A percentile compares a stretch with the other conserved stretches of the same genome.
phyloP scores from a whole-genome alignment of 2,329 filamentous ascomycete genomes.

The Nigrospora sphaerica region DNA sequence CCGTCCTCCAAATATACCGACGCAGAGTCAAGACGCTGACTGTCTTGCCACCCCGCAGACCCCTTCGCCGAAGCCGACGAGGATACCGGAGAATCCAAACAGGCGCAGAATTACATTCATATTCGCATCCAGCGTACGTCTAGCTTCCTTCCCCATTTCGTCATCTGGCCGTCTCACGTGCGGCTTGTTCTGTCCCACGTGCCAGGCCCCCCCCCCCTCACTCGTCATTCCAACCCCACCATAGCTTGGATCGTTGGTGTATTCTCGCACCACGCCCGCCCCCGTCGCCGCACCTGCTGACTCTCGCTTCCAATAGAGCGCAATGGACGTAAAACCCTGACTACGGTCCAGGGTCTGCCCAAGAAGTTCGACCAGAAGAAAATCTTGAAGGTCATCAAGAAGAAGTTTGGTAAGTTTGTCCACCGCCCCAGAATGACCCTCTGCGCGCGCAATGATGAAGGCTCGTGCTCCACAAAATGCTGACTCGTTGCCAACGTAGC shows the following conservation, averaged over 20 bases:
- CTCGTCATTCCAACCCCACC: not conserved
- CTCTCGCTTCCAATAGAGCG: conserved; percentile 60
- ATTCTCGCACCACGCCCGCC: not conserved
- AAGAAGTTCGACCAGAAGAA: conserved; percentile 99
- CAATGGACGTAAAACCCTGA: conserved; percentile 99
- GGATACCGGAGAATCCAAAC: conserved; percentile 91
- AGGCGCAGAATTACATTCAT: conserved; percentile 97
- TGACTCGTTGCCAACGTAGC: conserved; percentile 41
- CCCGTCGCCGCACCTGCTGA: conserved; percentile 27
- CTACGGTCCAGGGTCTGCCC: conserved; percentile 96
- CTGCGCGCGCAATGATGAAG: not conserved
- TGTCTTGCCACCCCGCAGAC: conserved; percentile 49
- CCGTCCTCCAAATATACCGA: too few relatives aligned
- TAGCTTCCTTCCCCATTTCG: conserved; percentile 3
- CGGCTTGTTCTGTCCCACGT: not conserved
- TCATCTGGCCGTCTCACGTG: conserved; percentile 1
- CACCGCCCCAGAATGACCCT: not conserved
- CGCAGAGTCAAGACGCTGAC: too few relatives aligned
- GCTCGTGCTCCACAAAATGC: not conserved
- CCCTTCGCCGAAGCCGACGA: conserved; percentile 99
- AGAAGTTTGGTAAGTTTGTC: conserved; percentile 75
- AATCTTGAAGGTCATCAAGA: conserved; percentile 99
- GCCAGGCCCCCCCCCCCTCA: not conserved
- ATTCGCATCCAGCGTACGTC: conserved; percentile 97
- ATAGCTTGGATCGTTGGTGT: not conserved